Evolutionary conservation across 148 eudicot species (phyloP), one percentile per base, ranked within the genome.

Genomic region (Heliamphora exappendiculata): DNA sequence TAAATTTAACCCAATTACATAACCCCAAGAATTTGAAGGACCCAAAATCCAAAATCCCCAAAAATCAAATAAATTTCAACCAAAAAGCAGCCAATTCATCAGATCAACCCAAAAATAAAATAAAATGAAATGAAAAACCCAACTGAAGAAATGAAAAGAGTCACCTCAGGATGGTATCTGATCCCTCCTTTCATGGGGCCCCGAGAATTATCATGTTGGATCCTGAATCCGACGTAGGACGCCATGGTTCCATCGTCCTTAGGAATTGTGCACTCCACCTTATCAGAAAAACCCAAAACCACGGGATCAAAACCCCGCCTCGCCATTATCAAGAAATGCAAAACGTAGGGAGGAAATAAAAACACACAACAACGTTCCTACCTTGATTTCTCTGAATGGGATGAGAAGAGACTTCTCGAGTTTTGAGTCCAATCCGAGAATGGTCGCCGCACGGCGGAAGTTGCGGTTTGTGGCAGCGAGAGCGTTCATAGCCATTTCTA

Each of bases 181-280:
- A 87, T 87, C 67, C 90, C 90, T 78, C 90, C 90, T 79, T 87
- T 87, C 90, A 87, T 87, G 34, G 90, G 90, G 5, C 90, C 90
- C 8, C 90, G 86, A 59, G 90, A 67, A 74, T 87, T 87, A 75
- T 87, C 90, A 76, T 87, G 90, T 70, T 87, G 90, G 34, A 87
- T 78, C 58, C 90, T 85, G 65, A 85, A 87, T 77, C 90, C 87
- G 77, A 85, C 73, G 65, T 80, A 82, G 22, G 87, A 87, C 62
- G 78, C 87, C 67, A 84, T 74, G 16, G 66, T 79, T 19, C 90
- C 88, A 47, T 85, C 87, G 79, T 87, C 90, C 68, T 85, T 87
- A 6, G 88, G 90, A 14, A 87, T 72, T 2, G 90, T 87, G 78
- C 90, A 87, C 33, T 87, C 90, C 75, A 87, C 88, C 90, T 87